Percentiles rank a stretch among this genome's conserved stretches.
phyloP scores from a whole-genome alignment of 192 early-diverging fungal species.

The Cladochytrium replicatum region DNA sequence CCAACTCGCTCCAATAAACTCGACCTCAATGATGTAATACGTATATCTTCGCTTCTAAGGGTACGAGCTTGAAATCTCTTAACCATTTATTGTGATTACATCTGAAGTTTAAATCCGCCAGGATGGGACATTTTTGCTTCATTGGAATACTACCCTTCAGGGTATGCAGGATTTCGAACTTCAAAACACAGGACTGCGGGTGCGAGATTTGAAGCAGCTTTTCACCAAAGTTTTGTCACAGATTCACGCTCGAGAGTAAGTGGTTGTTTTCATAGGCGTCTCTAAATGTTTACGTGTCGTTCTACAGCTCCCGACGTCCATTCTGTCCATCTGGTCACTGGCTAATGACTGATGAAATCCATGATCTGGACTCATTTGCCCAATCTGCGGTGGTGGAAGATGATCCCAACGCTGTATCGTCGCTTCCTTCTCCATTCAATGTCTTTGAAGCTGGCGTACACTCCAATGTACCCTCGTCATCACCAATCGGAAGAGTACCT shows the following conservation, averaged over 20 bases:
- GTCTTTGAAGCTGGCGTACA: conserved; percentile 10
- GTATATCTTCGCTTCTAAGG: conserved; percentile 39
- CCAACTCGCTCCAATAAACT: conserved; percentile 41
- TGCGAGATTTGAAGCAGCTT: conserved; percentile 46
- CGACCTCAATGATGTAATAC: conserved; percentile 39
- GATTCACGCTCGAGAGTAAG: conserved; percentile 65
- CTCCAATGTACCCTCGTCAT: too few relatives aligned
- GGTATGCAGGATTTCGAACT: conserved; percentile 1
- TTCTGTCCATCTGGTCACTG: conserved; percentile 62
- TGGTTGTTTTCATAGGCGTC: neutral
- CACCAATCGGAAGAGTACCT: too few relatives aligned
- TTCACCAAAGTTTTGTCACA: conserved; percentile 62
- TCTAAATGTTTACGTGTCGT: neutral
- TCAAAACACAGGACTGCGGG: conserved; percentile 24
- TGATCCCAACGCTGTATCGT: conserved; percentile 2
- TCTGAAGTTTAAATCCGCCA: conserved; percentile 22
- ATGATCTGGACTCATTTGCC: conserved; percentile 50
- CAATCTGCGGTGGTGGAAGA: conserved; percentile 39
- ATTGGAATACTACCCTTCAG: conserved; percentile 56
- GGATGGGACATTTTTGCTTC: conserved; percentile 65
- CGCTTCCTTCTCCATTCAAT: neutral
- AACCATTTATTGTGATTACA: conserved; percentile 9
- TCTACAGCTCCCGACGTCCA: conserved; percentile 43
- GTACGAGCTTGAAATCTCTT: conserved; percentile 26
- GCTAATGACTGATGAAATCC: conserved; percentile 46